Percentiles rank a stretch among this genome's conserved stretches.
Conservation (phyloP, 1,139 yeast species). For the Debaryomyces singareniensis region DNA sequence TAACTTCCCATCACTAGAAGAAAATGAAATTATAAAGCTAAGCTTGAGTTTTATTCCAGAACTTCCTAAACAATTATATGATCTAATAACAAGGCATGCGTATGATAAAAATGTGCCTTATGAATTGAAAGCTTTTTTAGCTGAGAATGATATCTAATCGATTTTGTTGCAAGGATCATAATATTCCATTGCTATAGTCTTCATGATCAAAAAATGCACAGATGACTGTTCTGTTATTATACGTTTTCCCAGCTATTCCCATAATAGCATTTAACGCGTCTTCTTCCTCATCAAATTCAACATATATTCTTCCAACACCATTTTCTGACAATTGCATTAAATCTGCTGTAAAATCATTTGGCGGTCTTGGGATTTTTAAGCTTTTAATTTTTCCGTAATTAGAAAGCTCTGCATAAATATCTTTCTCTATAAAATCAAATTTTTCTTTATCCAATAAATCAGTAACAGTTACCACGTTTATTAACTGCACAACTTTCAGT, state of each 20-base stretch:
- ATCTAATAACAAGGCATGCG: constrained; percentile 65
- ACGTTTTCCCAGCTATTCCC: constrained; percentile 62
- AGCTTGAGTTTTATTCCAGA: constrained; percentile 78
- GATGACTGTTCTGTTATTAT: constrained; percentile 64
- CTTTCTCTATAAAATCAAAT: constrained; percentile 45
- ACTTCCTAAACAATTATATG: constrained; percentile 64
- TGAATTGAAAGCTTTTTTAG: constrained; percentile 23
- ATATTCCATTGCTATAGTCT: constrained; percentile 38
- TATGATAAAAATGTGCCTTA: constrained; percentile 47
- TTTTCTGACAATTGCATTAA: constrained; percentile 40
- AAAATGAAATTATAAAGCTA: constrained; percentile 69
- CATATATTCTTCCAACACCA: constrained; percentile 68
- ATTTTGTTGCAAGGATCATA: constrained; percentile 10
- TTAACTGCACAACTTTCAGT: constrained; percentile 56
- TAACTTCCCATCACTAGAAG: constrained; percentile 66
- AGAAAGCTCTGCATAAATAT: constrained; percentile 46
- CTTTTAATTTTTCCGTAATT: constrained; percentile 49
- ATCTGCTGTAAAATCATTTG: constrained; percentile 41
- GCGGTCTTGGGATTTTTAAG: constrained; percentile 64
- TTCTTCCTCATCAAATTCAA: constrained; percentile 51
- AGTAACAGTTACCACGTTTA: constrained; percentile 60
- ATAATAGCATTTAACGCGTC: constrained; percentile 53
- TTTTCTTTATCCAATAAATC: constrained; percentile 52
- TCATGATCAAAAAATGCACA: constrained; percentile 57
- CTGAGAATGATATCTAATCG: constrained; percentile 6